Conservation (phyloP, 331 rosid genomes). For the Pyrus hybrid region DNA sequence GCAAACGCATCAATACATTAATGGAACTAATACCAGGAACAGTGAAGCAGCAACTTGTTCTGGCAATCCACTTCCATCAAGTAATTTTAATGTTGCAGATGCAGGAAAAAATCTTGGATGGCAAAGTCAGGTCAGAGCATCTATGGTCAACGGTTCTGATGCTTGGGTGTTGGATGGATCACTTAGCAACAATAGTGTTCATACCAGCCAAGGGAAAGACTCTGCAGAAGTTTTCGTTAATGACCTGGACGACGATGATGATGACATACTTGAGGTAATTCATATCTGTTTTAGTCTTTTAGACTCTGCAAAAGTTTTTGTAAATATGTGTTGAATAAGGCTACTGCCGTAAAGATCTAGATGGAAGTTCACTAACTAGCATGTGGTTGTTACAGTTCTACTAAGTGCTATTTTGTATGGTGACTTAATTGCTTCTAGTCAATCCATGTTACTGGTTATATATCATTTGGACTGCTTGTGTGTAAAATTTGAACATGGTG, state of each 20-base stretch:
- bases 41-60: conserved; percentile 16
- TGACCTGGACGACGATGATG: conserved; percentile 55
- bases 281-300: not conserved
- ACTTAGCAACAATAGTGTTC: conserved; percentile 19
- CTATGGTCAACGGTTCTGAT: conserved; percentile 26
- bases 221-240: conserved; percentile 23
- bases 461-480: not conserved
- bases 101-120: conserved; percentile 13
- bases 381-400: not conserved
- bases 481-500: not conserved
- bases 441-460: not conserved
- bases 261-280: conserved; percentile 69
- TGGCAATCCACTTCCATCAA: conserved; percentile 17
- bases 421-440: not conserved
- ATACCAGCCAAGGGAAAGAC: conserved; percentile 24
- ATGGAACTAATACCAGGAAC: conserved; percentile 16
- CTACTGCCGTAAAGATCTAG: not conserved
- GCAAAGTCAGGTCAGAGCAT: conserved; percentile 31
- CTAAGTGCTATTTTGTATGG: not conserved
- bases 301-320: not conserved
- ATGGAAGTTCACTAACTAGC: not conserved
- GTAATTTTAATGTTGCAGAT: conserved; percentile 20
- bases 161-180: conserved; percentile 32
- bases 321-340: not conserved
- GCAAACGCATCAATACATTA: conserved; percentile 10